Evolutionary conservation across 2,329 filamentous ascomycete genomes (phyloP).

Genomic region (Neophaeococcomyces mojaviensis): DNA sequence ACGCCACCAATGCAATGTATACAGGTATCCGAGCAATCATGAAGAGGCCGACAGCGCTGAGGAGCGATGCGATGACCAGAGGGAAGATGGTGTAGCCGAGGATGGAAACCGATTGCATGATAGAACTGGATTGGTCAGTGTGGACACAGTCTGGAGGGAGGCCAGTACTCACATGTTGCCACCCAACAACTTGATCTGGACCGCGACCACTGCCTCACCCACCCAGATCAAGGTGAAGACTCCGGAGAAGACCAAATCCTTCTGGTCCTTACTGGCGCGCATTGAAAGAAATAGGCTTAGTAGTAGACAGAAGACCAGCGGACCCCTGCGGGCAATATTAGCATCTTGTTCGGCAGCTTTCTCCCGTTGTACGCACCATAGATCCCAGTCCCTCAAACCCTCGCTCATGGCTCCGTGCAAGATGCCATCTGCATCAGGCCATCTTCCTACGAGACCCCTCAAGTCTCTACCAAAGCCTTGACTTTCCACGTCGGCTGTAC

Average conservation of each 20-base stretch:
- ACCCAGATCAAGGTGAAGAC: constrained; percentile 97
- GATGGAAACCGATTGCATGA: constrained; percentile 94
- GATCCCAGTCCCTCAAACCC: constrained; percentile 89
- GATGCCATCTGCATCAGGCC: constrained; percentile 61
- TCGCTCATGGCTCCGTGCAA: constrained; percentile 72
- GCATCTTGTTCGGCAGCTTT: neutral
- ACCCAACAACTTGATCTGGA: constrained; percentile 92
- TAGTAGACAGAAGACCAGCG: constrained; percentile 85
- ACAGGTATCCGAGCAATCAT: constrained; percentile 81
- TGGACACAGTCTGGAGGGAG: neutral
- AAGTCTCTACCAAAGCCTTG: constrained; percentile 40
- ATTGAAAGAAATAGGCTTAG: constrained; percentile 83
- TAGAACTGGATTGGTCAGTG: constrained; percentile 57
- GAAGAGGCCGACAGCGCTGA: constrained; percentile 74
- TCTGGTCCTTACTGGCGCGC: constrained; percentile 69
- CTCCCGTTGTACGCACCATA: constrained; percentile 53
- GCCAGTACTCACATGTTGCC: constrained; percentile 77
- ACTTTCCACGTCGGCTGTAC: constrained; percentile 51
- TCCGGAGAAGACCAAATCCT: constrained; percentile 83
- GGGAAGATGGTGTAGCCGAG: constrained; percentile 98
- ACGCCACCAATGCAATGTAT: constrained; percentile 78
- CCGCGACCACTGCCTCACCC: constrained; percentile 90
- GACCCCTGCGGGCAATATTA: constrained; percentile 54
- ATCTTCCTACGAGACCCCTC: constrained; percentile 52
- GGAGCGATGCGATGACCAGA: constrained; percentile 80